phyloP scores from a whole-genome alignment of 176 grass and related monocot species.

The Canna indica region DNA sequence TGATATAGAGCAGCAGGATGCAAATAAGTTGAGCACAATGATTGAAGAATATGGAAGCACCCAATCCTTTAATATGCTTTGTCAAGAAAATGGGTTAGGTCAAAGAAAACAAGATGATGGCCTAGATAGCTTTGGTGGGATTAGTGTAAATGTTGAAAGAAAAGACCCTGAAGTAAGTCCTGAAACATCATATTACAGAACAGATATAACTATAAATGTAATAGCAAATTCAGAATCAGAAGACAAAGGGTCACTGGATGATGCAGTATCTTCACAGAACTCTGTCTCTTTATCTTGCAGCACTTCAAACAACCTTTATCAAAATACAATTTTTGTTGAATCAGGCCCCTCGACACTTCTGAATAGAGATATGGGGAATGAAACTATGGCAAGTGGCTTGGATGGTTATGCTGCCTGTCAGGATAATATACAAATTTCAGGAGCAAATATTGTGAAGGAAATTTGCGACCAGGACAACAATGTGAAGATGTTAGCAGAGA shows the following conservation, averaged over 20 bases:
- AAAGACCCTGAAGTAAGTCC: no score
- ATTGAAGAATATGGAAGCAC: slow-evolving; percentile 19
- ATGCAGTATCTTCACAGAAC: slow-evolving; percentile 29
- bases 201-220: no score
- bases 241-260: slow-evolving; percentile 21
- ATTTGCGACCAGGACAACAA: slow-evolving; percentile 15
- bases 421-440: not conserved
- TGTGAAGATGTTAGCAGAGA: slow-evolving; percentile 30
- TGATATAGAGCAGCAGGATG: not conserved
- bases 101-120: not conserved
- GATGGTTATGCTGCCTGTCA: slow-evolving; percentile 8
- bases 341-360: not conserved
- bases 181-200: no score
- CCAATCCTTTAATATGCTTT: not conserved
- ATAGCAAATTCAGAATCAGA: no score
- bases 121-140: no score
- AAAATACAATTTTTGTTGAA: slow-evolving; percentile 22
- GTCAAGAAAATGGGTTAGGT: not conserved
- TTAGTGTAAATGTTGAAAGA: no score
- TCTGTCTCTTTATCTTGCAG: not conserved
- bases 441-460: slow-evolving; percentile 9
- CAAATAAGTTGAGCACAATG: slow-evolving; percentile 26
- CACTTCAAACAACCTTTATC: not conserved
- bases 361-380: slow-evolving; percentile 17
- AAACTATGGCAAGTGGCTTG: slow-evolving; percentile 10